Evolutionary conservation across 192 early-diverging fungal species (phyloP).

Genomic region (Coemansia javaensis): DNA sequence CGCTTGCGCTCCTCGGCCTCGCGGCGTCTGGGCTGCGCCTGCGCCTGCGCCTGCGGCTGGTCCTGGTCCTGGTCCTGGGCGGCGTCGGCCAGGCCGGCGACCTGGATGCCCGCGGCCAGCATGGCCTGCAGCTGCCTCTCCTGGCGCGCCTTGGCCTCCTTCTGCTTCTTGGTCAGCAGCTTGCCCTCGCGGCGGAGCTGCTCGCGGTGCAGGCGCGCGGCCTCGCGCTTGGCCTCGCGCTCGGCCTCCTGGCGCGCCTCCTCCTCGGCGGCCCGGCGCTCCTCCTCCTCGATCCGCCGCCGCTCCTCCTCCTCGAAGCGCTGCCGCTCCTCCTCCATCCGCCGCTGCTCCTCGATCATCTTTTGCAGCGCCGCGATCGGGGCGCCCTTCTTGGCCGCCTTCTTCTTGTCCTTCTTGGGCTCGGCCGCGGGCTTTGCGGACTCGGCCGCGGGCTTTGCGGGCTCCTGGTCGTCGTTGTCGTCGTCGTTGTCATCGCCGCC

Average conservation of each 20-base stretch:
- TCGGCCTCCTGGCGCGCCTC: constrained; percentile 61
- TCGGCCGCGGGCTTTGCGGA: constrained; percentile 24
- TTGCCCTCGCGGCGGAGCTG: constrained; percentile 89
- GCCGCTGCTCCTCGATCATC: constrained; percentile 55
- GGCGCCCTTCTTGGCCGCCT: constrained; percentile 30
- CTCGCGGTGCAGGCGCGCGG: constrained; percentile 74
- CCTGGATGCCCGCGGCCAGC: constrained; percentile 70
- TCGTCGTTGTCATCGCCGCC: constrained; percentile 35
- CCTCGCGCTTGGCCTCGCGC: constrained; percentile 74
- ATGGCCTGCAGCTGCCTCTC: constrained; percentile 69
- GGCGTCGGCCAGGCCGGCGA: constrained; percentile 51
- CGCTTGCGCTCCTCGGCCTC: constrained; percentile 45
- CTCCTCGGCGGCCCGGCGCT: constrained; percentile 62
- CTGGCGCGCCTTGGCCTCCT: constrained; percentile 69
- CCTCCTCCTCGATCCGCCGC: constrained; percentile 62
- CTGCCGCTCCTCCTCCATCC: constrained; percentile 66
- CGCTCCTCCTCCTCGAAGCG: constrained; percentile 76
- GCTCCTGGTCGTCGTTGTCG: constrained; percentile 8
- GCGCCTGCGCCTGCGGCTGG: constrained; percentile 8
- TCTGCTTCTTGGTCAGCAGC: constrained; percentile 89
- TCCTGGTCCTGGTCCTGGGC: not conserved
- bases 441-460: not conserved
- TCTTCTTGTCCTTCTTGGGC: constrained; percentile 30
- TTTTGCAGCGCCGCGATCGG: constrained; percentile 45
- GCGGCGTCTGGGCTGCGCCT: constrained; percentile 3